Evolutionary conservation across 73 alveolate genomes (phyloP), one percentile per base, ranked within the genome.

Genomic region (Stentor coeruleus): DNA sequence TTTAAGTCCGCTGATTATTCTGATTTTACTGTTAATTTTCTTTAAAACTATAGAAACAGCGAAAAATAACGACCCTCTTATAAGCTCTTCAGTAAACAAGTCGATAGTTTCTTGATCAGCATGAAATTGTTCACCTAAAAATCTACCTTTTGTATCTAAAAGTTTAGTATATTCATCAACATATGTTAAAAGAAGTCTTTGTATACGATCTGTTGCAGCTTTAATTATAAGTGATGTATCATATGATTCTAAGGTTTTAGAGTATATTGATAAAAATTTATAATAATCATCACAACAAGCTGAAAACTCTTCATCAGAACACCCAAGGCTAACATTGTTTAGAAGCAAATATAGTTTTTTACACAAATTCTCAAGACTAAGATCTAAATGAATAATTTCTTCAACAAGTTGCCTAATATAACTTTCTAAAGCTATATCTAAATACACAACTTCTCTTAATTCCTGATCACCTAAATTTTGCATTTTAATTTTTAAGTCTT

Each of bases 41-140:
- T 88, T 93, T 55, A 93, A 39, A 20, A 93, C 39, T 96, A 93
- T 93, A 33, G 94, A 84, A 38, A 88, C 72, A 74, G 95, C 90
- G 81, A 93, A 93, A 87, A 93, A 93, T 31, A 90, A 87, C 59
- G 95, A 85, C 72, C 98, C 98, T 88, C 98, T 90, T 73, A 91
- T 85, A 38, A 88, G 36, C 77, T 93, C 98, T 81, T 93, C 96
- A 0, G 96, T 89, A 59, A 93, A 93, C 77, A 91, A 81, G 41
- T 92, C 75, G 42, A 73, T 36, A 74, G 89, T 85, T 74, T 79
- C 90, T 36, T 85, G 81, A 72, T 88, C 95, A 3, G 88, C 85
- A 1, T 73, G 76, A 76, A 73, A 77, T 39, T 41, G 83, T 3
- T 39, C 38, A 14, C 94, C 94, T n/a, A 88, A 66, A 36, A 60